Base-by-base conservation (phyloP, 2,329 filamentous ascomycete species). In the Chrysoporthe cubensis region DNA sequence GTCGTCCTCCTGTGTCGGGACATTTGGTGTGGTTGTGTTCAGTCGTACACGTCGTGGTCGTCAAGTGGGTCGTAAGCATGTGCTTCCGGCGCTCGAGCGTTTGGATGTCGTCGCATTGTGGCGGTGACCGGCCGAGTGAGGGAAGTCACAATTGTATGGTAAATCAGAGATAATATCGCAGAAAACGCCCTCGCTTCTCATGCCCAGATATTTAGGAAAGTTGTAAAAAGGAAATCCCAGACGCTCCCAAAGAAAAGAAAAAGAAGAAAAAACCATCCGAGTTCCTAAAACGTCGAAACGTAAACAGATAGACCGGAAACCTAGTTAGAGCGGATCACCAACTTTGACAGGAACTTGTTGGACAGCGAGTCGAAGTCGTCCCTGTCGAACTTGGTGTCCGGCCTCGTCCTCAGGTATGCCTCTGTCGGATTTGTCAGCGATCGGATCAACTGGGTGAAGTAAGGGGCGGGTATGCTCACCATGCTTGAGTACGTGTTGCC, bases 271-370 rank as follows among this genome's bases (percentile, higher is more conserved):
- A 73, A 72, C 70, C 71, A 73, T 73, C 71, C 70, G 16, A 21
- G 21, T 18, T 9, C 34, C 34, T 34, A 54, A 14, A 54, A 21
- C 1, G 40, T 60, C 37, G 18, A 43, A 14, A 60, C 5, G 40
- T 58, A 42, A 21, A 11, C n/a, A 58, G 37, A 60, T 32, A 44
- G n/a, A 37, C 3, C 58, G 62, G 71, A 72, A 68, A 71, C 72
- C 78, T 85, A 97, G 83, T 96, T 97, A 76, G 95, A 92, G 74
- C 95, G 93, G 79, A 97, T 97, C 78, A 97, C 94, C 76, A 98
- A 88, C 82, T 96, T 96, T 48, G 94, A 96, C 73, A 97, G 83
- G 84, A 98, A 97, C 84, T 97, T 98, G 85, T 97, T 97, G 64
- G 94, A 97, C 77, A 98, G 82, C 70, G 90, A 96, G 83, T 98